These are phyloP conservation scores for Oldenlandia corymbosa DNA, from an alignment of 257 asterid genomes.

Conservation along the genomic window DNA sequence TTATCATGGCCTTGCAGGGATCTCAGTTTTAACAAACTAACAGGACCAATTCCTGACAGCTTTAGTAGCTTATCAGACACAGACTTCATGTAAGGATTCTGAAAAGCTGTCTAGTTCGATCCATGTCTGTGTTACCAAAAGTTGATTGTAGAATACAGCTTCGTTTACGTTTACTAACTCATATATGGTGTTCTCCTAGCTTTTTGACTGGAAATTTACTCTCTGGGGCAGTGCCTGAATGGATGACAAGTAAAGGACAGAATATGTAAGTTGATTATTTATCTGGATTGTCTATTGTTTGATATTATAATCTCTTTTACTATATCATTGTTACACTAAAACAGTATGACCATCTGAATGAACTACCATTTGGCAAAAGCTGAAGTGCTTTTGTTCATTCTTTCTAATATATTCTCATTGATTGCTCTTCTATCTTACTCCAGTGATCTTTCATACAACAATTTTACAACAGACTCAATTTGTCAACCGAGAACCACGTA, in stretches of 20 bases:
- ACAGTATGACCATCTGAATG: not conserved
- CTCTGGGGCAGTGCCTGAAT: conserved; percentile 14
- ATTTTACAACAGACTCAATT: conserved; percentile 1
- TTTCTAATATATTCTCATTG: not conserved
- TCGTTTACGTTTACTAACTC: not conserved
- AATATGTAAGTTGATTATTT: not conserved
- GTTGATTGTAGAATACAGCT: not conserved
- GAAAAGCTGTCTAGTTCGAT: not conserved
- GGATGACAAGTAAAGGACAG: conserved; percentile 3
- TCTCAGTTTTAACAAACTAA: conserved; percentile 63
- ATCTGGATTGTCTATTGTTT: too few relatives aligned
- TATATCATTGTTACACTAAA: too few relatives aligned
- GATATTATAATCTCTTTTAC: too few relatives aligned
- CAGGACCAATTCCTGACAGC: conserved; percentile 49
- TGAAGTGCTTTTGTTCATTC: not conserved
- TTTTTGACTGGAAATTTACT: conserved; percentile 13
- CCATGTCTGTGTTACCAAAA: not conserved
- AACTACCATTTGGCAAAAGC: not conserved
- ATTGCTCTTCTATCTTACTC: not conserved
- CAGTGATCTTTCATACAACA: conserved; percentile 20
- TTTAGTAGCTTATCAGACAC: conserved; percentile 18
- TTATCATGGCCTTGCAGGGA: conserved; percentile 42
- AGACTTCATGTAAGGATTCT: conserved; percentile 43
- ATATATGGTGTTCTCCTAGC: conserved; percentile 3
- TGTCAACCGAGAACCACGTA: conserved; percentile 14